Conservation (phyloP, 2,329 filamentous ascomycete species). For the Fusarium stilboides region DNA sequence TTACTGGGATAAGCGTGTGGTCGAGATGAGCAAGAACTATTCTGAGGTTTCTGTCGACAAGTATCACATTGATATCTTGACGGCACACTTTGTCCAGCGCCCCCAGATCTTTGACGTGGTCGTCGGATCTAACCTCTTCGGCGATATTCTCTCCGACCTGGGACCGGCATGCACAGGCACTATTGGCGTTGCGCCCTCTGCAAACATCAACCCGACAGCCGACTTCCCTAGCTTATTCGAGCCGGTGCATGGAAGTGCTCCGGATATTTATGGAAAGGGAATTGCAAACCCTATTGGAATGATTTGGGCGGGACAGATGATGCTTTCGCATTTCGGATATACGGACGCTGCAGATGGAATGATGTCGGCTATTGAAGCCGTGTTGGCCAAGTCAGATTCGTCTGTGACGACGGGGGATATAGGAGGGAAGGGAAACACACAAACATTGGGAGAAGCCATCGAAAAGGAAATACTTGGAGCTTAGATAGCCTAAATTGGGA, state of each 20-base stretch:
- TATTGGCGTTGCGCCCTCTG: constrained; percentile 81
- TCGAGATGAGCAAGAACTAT: constrained; percentile 68
- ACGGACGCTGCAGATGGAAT: constrained; percentile 64
- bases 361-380: constrained; percentile 74
- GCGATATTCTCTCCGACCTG: constrained; percentile 80
- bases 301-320: constrained; percentile 79
- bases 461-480: constrained; percentile 32
- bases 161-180: constrained; percentile 79
- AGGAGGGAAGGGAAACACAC: constrained; percentile 50
- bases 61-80: constrained; percentile 78
- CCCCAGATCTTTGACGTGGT: constrained; percentile 74
- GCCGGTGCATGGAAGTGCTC: constrained; percentile 79
- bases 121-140: constrained; percentile 74
- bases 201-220: constrained; percentile 74
- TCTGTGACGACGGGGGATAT: constrained; percentile 53
- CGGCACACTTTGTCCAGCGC: constrained; percentile 73
- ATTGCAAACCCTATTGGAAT: constrained; percentile 81
- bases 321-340: constrained; percentile 56
- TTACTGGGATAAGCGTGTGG: constrained; percentile 75
- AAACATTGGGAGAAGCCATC: constrained; percentile 41
- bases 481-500: no score
- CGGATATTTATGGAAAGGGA: constrained; percentile 81
- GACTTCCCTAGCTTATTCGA: constrained; percentile 71
- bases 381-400: constrained; percentile 64
- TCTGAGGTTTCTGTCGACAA: constrained; percentile 73